Evolutionary conservation across 257 asterid species (phyloP).

Genomic region (Ophiorrhiza pumila): DNA sequence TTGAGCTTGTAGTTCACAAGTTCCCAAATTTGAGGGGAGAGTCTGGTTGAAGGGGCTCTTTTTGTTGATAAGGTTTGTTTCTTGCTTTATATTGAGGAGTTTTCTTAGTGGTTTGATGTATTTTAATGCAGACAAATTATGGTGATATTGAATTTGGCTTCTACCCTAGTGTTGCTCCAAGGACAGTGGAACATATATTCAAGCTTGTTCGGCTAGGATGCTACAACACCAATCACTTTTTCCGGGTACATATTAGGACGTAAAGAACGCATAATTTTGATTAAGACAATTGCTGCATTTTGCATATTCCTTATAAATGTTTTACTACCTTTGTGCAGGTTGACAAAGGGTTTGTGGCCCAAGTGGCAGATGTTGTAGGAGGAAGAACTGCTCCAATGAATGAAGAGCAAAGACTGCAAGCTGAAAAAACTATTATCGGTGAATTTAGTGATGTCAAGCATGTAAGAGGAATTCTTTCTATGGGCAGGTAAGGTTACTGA

Average conservation of each 20-base stretch:
- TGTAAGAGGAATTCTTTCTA: conserved; percentile 92
- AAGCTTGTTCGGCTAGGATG: conserved; percentile 89
- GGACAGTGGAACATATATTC: conserved; percentile 86
- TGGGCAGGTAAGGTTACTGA: conserved; percentile 76
- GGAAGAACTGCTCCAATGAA: conserved; percentile 96
- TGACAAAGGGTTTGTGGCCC: conserved; percentile 96
- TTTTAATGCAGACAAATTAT: conserved; percentile 34
- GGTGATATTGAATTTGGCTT: conserved; percentile 45
- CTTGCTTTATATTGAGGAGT: not conserved
- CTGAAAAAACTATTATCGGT: conserved; percentile 74
- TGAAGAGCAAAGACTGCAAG: conserved; percentile 66
- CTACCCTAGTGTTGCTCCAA: conserved; percentile 48
- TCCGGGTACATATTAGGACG: conserved; percentile 54
- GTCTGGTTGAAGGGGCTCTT: not conserved
- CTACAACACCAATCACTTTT: conserved; percentile 90
- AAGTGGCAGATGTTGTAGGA: conserved; percentile 92
- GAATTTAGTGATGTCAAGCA: conserved; percentile 93
- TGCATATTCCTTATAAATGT: conserved; percentile 18
- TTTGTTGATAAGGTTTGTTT: not conserved
- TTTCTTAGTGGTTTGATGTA: conserved; percentile 4
- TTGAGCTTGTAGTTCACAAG: not conserved
- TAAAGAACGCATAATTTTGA: conserved; percentile 8
- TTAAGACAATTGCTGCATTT: not conserved
- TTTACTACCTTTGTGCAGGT: conserved; percentile 45
- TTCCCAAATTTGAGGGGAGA: not conserved